A percentile compares a stretch with the other conserved stretches of the same genome.
Conservation (phyloP, 768 basidiomycete species). For the Porpolomopsis calyptriformis region DNA sequence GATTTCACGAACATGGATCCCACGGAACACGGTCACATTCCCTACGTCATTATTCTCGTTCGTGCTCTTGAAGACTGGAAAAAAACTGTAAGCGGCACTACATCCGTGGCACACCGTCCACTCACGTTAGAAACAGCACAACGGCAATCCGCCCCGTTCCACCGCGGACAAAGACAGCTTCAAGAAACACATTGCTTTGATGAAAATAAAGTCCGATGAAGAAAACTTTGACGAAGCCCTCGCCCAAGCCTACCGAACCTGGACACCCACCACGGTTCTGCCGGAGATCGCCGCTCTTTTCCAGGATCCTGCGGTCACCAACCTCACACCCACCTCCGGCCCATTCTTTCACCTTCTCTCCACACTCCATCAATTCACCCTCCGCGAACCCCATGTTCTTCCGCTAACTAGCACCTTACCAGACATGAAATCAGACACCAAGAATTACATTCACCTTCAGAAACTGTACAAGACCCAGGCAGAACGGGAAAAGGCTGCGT, state of each 20-base stretch:
- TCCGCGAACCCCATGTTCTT: slow-evolving; percentile 45
- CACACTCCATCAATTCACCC: slow-evolving; percentile 59
- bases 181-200: slow-evolving; percentile 50
- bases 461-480: slow-evolving; percentile 74
- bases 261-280: slow-evolving; percentile 54
- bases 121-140: slow-evolving; percentile 39
- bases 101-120: background rate
- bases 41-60: slow-evolving; percentile 83
- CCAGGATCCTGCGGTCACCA: slow-evolving; percentile 40
- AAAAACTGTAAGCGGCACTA: slow-evolving; percentile 42
- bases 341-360: slow-evolving; percentile 73
- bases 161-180: slow-evolving; percentile 66
- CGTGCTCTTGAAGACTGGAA: slow-evolving; percentile 80
- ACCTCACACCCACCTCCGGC: slow-evolving; percentile 34
- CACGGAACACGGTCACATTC: slow-evolving; percentile 83
- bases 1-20: slow-evolving; percentile 75
- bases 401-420: slow-evolving; percentile 84
- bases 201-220: slow-evolving; percentile 73
- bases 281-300: slow-evolving; percentile 57
- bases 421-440: slow-evolving; percentile 92
- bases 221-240: slow-evolving; percentile 97
- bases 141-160: slow-evolving; percentile 47
- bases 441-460: slow-evolving; percentile 75
- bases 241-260: slow-evolving; percentile 75
- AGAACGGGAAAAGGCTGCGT: slow-evolving; percentile 50